Base-by-base conservation (phyloP, 2,329 filamentous ascomycete genomes). In the Chaetomium sp. region DNA sequence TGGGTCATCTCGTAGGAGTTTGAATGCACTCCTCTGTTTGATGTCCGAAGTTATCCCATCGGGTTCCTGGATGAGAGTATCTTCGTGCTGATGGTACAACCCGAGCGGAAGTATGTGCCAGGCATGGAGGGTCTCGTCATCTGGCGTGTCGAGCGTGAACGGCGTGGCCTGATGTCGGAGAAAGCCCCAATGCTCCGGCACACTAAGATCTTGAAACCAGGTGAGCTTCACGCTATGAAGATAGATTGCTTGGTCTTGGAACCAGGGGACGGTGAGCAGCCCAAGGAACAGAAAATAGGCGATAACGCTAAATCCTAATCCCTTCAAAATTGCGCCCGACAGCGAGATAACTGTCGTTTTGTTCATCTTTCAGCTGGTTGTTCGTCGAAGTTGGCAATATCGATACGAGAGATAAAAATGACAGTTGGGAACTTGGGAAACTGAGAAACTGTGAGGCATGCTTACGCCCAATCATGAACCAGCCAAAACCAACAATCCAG, bases 21-120 rank as follows among this genome's bases (percentile, higher is more conserved):
- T 65, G 59, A 80, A 79, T 5, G 67, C 66, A 0, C 72, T 51
- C 1, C 69, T 67, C 4, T 66, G 56, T 2, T 63, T 71, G 53
- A 77, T 66, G 59, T 75, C 67, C 0, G 38, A 19, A 2, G 37
- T 60, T 4, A 72, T 53, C 0, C 73, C 75, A 0, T 65, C 55
- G 7, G 73, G 66, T 57, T 81, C 74, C 9, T 64, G 55, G 4
- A 70, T 35, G 1, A 80, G 69, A 11, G 67, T 60, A 14, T 75
- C 67, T 63, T 87, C 81, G 63, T 89, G 75, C 56, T 80, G 72
- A 2, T 76, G 73, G 66, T 88, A 90, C 1, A 87, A 70, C 56
- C 81, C 80, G 1, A 87, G 68, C 0, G 88, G 87, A n/a, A 90
- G 72, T 43, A 91, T 76, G 67, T 91, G 87, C 87, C 87, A 91